Evolutionary conservation across 148 eudicot species (phyloP), one percentile per base, ranked within the genome.

Genomic region (Tetragonia tetragonoides): DNA sequence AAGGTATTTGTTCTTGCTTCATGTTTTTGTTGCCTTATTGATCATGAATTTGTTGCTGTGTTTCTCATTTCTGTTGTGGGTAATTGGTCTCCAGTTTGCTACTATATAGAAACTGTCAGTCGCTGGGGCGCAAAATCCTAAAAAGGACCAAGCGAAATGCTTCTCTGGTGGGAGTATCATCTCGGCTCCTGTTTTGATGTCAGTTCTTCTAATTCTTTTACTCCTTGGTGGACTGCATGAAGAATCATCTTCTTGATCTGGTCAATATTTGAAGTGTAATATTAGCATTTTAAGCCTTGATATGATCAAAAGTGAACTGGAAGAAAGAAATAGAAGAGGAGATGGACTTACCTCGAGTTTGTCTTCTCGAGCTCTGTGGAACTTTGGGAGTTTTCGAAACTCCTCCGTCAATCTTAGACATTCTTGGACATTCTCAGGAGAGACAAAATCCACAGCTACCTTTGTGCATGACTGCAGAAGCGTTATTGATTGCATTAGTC

Each of bases 181-280:
- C 62, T 69, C 38, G 34, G 66, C 16, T 76, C 53, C 66, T 23
- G 37, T 63, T 38, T 20, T 42, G 66, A 54, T 71, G 69, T 73
- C 75, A 89, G 84, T 59, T 79, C 77, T 74, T 88, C 91, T n/a
- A 89, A 72, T 61, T 81, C 90, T 61, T 74, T 74, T 6, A 89
- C 20, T 34, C 91, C 92, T 87, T 87, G 86, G 74, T 88, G 76
- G 38, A 85, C 72, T 66, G 93, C 97, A 81, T 94, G 87, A 78
- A 94, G 81, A 56, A 94, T 87, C 98, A 94, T 90, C 87, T 94
- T 94, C 89, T 91, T 94, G 49, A 94, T 87, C 98, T 94, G 91
- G 40, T 78, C 8, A 28, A 60, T 10, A 59, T 82, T 49, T 1
- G 12, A 71, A 54, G 38, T 49, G 56, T n/a, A 0, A 68, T 4